phyloP scores from a whole-genome alignment of 1,139 yeast genomes.

The Saccharomyces pastorianus region DNA sequence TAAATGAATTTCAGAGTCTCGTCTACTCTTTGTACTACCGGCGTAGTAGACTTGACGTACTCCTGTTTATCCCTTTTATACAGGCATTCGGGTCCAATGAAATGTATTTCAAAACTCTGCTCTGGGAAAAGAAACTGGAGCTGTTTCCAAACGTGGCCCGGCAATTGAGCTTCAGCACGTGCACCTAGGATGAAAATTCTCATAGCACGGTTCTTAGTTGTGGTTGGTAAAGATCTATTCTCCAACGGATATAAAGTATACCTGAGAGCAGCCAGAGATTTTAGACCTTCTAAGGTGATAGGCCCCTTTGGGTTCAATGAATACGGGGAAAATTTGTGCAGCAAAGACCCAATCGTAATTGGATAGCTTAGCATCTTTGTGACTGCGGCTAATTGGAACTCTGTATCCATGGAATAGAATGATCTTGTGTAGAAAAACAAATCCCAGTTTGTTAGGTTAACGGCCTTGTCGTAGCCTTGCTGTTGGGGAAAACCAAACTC shows the following conservation, averaged over 20 bases:
- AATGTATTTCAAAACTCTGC: constrained; percentile 74
- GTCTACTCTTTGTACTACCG: constrained; percentile 67
- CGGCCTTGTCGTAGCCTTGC: constrained; percentile 68
- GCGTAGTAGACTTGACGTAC: constrained; percentile 41
- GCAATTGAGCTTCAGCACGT: constrained; percentile 86
- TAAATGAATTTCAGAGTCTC: constrained; percentile 66
- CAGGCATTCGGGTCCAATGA: constrained; percentile 87
- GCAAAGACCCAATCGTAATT: constrained; percentile 71
- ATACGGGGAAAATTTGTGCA: constrained; percentile 84
- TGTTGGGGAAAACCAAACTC: constrained; percentile 87
- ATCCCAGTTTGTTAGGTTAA: constrained; percentile 86
- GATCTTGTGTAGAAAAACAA: constrained; percentile 86
- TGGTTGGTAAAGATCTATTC: constrained; percentile 32
- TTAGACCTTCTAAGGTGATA: constrained; percentile 81
- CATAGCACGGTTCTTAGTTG: constrained; percentile 79
- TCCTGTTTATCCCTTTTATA: constrained; percentile 57
- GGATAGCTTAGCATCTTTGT: constrained; percentile 94
- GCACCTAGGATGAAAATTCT: constrained; percentile 87
- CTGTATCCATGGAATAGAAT: constrained; percentile 93
- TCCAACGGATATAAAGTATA: constrained; percentile 79
- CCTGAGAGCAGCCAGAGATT: constrained; percentile 82
- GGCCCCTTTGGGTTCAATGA: constrained; percentile 77
- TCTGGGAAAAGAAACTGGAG: constrained; percentile 79
- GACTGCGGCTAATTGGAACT: constrained; percentile 89
- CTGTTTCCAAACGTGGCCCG: constrained; percentile 95